Base-by-base conservation (phyloP, 306 rosid species). In the Trifolium fragiferum region DNA sequence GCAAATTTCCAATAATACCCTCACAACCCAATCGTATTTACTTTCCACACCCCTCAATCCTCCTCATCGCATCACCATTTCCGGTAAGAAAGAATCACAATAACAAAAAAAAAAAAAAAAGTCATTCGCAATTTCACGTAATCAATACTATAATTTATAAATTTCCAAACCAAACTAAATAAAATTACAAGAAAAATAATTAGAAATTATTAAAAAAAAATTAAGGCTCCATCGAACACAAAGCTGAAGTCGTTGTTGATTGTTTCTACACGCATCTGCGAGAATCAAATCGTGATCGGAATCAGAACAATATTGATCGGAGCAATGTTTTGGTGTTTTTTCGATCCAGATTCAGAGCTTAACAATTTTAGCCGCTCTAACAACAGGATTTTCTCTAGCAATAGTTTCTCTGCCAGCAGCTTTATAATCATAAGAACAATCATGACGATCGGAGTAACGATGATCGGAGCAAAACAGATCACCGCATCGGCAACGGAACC, bases 371-470 rank as follows among this genome's bases (percentile, higher is more conserved):
- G 97, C 88, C 0, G 99, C 97, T 62, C 76, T 89, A 38, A 95
- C 88, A 46, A 95, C 93, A 40, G 98, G 99, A 79, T 95, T 95
- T 58, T 95, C 99, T 75, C 93, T 84, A 0, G 99, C 99, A 47
- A 95, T 95, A 41, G 92, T 89, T 27, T 92, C 97, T 5, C 98
- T 87, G 0, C 99, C 99, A 5, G 83, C 99, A 38, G 93, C 65
- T 72, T 92, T 95, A 80, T 95, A 95, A 50, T 95, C 99, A 78
- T 83, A 95, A 78, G 88, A 84, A 82, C 99, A 95, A n/a, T 84
- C 90, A 53, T 95, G 99, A 14, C 99, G 95, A 76, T 95, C 99
- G 60, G 99, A 85, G 78, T 95, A 95, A 68, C 99, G 90, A 37
- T 95, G 99, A 54, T 90, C 92, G 0, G 89, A 25, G 78, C 99